phyloP scores from a whole-genome alignment of 345 rosid genomes.

The Isatis tinctoria region DNA sequence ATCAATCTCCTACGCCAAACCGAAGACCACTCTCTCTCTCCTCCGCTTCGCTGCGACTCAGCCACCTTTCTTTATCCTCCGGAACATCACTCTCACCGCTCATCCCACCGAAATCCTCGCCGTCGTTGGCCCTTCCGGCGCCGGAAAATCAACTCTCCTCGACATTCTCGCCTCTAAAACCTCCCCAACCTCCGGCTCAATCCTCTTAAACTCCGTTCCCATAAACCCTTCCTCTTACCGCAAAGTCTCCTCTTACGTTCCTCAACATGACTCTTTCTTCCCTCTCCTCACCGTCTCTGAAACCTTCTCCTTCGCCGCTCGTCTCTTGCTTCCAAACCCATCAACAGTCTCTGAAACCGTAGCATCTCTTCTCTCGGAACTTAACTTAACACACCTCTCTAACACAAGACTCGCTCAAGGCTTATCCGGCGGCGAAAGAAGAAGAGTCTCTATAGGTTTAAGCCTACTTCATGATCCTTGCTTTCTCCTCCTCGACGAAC shows the following conservation, averaged over 20 bases:
- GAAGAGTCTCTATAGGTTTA: constrained; percentile 85
- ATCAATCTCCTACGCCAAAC: constrained; percentile 59
- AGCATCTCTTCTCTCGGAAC: constrained; percentile 54
- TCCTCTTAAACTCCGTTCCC: constrained; percentile 66
- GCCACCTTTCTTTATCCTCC: constrained; percentile 60
- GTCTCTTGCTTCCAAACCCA: constrained; percentile 51
- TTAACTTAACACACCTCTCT: constrained; percentile 55
- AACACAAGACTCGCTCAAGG: constrained; percentile 48
- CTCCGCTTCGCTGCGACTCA: constrained; percentile 35
- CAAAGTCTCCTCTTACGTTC: constrained; percentile 82
- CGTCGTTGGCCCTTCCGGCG: constrained; percentile 94
- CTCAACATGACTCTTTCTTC: constrained; percentile 78
- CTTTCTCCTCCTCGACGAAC: constrained; percentile 83
- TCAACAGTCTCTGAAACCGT: constrained; percentile 34
- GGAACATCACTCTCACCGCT: constrained; percentile 66
- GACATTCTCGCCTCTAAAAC: constrained; percentile 85
- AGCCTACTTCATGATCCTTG: constrained; percentile 86
- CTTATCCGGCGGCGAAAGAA: constrained; percentile 78
- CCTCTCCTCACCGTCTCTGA: constrained; percentile 75
- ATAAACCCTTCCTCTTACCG: constrained; percentile 77
- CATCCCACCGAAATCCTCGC: constrained; percentile 84
- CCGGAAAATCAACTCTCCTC: constrained; percentile 92
- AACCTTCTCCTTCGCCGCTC: constrained; percentile 69
- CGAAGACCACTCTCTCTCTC: constrained; percentile 34
- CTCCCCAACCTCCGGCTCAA: constrained; percentile 64